Evolutionary conservation across 2,329 filamentous ascomycete species (phyloP).

Genomic region (Epichloe elymi): DNA sequence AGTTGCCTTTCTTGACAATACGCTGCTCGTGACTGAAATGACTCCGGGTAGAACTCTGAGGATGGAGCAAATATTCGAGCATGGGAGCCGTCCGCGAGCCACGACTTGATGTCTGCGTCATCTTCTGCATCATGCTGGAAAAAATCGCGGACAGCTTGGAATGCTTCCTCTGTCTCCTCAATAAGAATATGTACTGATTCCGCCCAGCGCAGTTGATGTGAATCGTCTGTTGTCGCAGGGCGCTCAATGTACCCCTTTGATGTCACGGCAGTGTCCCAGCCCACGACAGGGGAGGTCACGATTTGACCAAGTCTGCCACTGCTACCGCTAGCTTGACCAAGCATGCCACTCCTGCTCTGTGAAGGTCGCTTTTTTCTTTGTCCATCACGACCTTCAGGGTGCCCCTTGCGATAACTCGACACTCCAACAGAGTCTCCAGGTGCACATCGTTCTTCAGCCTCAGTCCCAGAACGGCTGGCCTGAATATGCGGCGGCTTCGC

Average conservation of each 20-base stretch:
- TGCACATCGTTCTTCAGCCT: not conserved
- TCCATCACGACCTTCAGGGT: not conserved
- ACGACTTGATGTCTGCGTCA: slow-evolving; percentile 16
- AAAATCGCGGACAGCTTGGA: slow-evolving; percentile 30
- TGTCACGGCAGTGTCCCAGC: not conserved
- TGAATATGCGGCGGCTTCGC: not conserved
- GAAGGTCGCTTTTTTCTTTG: not conserved
- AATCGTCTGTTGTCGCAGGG: not conserved
- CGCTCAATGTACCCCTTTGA: slow-evolving; percentile 2
- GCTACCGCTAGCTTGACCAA: not conserved
- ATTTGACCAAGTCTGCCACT: too few relatives aligned
- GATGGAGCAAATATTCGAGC: slow-evolving; percentile 4
- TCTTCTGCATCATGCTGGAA: slow-evolving; percentile 26
- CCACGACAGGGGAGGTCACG: slow-evolving; percentile 1
- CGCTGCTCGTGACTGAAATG: not conserved
- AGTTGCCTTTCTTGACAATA: not conserved
- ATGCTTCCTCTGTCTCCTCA: slow-evolving; percentile 36
- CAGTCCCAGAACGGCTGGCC: not conserved
- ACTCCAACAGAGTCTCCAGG: not conserved
- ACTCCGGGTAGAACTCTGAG: not conserved
- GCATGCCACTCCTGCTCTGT: not conserved
- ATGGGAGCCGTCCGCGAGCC: slow-evolving; percentile 7
- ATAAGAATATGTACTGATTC: slow-evolving; percentile 32
- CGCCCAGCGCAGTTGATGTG: slow-evolving; percentile 13
- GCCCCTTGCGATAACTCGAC: not conserved